Evolutionary conservation across 2,329 filamentous ascomycete genomes (phyloP).

Genomic region (Talaromyces marneffei): DNA sequence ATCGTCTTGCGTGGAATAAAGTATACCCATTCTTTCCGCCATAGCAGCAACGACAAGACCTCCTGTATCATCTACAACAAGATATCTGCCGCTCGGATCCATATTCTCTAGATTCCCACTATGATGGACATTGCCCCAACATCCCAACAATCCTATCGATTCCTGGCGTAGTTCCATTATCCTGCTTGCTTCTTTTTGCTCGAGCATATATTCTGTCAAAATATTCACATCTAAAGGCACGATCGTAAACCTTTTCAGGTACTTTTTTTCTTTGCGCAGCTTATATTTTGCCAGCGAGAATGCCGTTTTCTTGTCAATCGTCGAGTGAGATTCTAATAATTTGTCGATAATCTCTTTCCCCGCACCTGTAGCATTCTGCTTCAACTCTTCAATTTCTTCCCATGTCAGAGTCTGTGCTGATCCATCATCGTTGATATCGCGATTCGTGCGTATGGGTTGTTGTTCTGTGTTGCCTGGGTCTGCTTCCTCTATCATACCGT

Average conservation of each 20-base stretch:
- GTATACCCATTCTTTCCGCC: constrained; percentile 81
- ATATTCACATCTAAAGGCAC: constrained; percentile 74
- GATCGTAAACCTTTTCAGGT: constrained; percentile 78
- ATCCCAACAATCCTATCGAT: constrained; percentile 70
- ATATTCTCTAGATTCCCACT: constrained; percentile 39
- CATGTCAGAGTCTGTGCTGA: constrained; percentile 68
- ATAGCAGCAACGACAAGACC: constrained; percentile 75
- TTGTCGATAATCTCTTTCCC: constrained; percentile 90
- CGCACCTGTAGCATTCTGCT: constrained; percentile 66
- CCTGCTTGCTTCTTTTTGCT: constrained; percentile 72
- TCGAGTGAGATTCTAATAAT: constrained; percentile 81
- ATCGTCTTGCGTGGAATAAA: constrained; percentile 49
- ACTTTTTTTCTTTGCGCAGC: constrained; percentile 88
- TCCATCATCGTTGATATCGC: constrained; percentile 57
- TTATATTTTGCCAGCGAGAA: constrained; percentile 97
- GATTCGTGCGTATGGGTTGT: constrained; percentile 56
- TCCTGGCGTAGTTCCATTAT: constrained; percentile 86
- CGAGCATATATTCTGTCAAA: constrained; percentile 69
- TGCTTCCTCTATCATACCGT: constrained; percentile 32
- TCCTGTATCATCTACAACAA: constrained; percentile 81
- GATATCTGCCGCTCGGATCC: constrained; percentile 58
- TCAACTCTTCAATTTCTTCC: constrained; percentile 65
- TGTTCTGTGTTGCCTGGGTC: constrained; percentile 29
- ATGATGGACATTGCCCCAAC: constrained; percentile 86
- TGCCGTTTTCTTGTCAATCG: constrained; percentile 85